Base-by-base conservation (phyloP, 1,284 basidiomycete genomes). In the Caloboletus inedulis region DNA sequence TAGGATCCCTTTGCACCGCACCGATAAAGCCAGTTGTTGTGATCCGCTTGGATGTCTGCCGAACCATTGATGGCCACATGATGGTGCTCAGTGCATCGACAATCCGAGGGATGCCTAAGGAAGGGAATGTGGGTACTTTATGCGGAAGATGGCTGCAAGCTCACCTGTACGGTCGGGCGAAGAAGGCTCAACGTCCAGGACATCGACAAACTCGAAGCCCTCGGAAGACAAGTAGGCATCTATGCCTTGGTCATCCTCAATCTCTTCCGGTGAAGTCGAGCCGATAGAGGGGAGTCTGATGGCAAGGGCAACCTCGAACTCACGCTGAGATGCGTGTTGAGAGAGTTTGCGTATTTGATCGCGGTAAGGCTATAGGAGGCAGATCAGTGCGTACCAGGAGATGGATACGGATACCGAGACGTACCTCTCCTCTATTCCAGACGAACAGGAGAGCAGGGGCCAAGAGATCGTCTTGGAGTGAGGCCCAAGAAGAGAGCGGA, bases 1-100 rank as follows among this genome's bases (percentile, higher is more conserved):
- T 30, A 25, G 27, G 16, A n/a, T 48, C 43, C 10, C 34, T 29
- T 25, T 40, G 46, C 7, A 30, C 23, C 21, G 49, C n/a, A 4
- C 48, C 30, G 23, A 51, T 37, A 25, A 43, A 40, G 36, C 47
- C 35, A 19, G 43, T 27, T 13, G 29, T 31, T 0, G 45, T 50
- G 18, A 16, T 33, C 2, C 47, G 42, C 42, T 51, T 54, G 40
- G 53, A 49, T 19, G 47, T 31, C 25, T 52, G 59, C 2, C 50
- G 56, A 39, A 79, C 68, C 79, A 91, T 83, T 0, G 84, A 84
- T 4, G 89, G 85, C 89, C 89, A 91, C 85, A 91, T 89, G 59
- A 91, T 83, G 1, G 88, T 89, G 65, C 87, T 86, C 36, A 91
- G 70, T 8, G 89, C 86, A 63, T 90, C 88, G 16, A 88, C 59